A percentile compares a stretch with the other conserved stretches of the same genome.
phyloP scores from a whole-genome alignment of 495 filamentous ascomycete species.

The Trichoderma gamsii region DNA sequence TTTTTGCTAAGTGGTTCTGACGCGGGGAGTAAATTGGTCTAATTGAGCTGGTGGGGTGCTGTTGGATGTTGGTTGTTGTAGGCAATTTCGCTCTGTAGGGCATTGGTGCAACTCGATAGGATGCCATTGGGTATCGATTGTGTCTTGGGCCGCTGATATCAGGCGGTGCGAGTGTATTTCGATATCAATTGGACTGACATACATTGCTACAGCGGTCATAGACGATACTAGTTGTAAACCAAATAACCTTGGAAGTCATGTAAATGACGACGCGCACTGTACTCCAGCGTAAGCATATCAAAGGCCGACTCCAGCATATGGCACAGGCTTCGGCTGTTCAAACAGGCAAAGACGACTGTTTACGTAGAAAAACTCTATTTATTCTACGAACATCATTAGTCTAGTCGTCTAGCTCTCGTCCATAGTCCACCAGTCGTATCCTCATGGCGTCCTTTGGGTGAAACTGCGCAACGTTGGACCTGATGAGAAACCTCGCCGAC shows the following conservation, averaged over 20 bases:
- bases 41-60: conserved; percentile 10
- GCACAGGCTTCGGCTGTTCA: neutral
- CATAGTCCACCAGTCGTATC: conserved; percentile 78
- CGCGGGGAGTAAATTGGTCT: conserved; percentile 16
- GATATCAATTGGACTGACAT: no score
- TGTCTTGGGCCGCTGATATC: no score
- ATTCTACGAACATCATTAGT: neutral
- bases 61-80: neutral
- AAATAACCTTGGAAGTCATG: no score
- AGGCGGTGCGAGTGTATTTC: no score
- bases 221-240: no score
- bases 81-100: neutral
- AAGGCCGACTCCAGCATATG: neutral
- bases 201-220: no score
- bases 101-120: no score
- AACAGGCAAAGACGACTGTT: neutral
- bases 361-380: neutral
- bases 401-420: conserved; percentile 63
- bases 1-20: neutral
- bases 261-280: no score
- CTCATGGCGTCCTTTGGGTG: conserved; percentile 74
- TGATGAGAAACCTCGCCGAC: conserved; percentile 72
- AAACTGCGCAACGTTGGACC: conserved; percentile 79
- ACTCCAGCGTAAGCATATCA: no score
- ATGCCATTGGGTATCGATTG: no score